Conservation (phyloP, 352 stramenopile genomes). For the Pelagophyceae sp. region DNA sequence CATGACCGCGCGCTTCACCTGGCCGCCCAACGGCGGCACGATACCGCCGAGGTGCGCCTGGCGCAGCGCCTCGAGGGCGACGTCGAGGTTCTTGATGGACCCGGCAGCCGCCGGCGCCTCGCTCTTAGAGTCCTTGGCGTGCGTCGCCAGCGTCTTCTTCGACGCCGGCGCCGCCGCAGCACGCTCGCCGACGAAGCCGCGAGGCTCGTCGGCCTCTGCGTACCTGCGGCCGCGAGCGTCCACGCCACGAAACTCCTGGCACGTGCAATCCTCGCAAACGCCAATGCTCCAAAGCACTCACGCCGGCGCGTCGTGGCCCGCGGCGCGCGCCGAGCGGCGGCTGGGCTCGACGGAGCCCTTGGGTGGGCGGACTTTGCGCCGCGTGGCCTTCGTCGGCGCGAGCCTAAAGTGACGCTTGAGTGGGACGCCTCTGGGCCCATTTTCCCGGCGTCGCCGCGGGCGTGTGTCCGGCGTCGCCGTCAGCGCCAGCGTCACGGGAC, state of each 20-base stretch:
- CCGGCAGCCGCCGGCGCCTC: background rate
- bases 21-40: background rate
- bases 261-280: too few species aligned
- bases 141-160: background rate
- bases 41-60: background rate
- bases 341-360: conserved; percentile 3
- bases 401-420: too few species aligned
- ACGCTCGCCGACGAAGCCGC: background rate
- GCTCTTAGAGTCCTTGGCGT: background rate
- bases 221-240: too few species aligned
- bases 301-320: background rate
- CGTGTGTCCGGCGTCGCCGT: too few species aligned
- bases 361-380: background rate
- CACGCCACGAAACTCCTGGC: too few species aligned
- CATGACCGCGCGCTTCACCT: conserved; percentile 19
- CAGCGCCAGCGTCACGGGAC: background rate
- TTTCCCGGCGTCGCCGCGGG: too few species aligned
- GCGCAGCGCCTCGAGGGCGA: background rate
- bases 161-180: background rate
- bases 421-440: too few species aligned
- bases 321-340: background rate
- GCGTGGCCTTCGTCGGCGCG: background rate
- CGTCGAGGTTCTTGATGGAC: conserved; percentile 4
- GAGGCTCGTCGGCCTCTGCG: background rate
- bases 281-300: too few species aligned